Percentiles rank a stretch among this genome's conserved stretches.
Evolutionary conservation across 257 asterid species (phyloP).

Genomic region (Penstemon eatonii): DNA sequence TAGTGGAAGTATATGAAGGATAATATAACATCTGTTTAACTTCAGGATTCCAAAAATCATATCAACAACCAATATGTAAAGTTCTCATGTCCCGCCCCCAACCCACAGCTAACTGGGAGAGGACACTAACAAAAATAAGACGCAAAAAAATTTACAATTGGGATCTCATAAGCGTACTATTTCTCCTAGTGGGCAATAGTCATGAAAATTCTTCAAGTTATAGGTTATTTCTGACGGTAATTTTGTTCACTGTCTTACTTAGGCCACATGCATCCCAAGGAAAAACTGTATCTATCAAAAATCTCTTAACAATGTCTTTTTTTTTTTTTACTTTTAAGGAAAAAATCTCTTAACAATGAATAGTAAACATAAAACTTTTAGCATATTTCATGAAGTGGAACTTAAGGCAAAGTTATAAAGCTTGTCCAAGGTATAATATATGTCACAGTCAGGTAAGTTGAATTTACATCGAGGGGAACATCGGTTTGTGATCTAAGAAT

Average conservation of each 20-base stretch:
- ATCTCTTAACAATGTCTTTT: neutral
- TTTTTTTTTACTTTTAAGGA: too few relatives aligned
- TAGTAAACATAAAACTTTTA: neutral
- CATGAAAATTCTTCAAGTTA: constrained; percentile 10
- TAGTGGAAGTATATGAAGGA: too few relatives aligned
- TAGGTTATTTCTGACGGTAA: constrained; percentile 9
- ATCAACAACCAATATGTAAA: constrained; percentile 10
- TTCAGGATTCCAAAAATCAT: constrained; percentile 3
- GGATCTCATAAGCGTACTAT: constrained; percentile 12
- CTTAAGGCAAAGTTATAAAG: constrained; percentile 28
- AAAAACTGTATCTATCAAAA: constrained; percentile 2
- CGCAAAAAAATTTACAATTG: neutral
- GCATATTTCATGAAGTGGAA: constrained; percentile 21
- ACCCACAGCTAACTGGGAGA: constrained; percentile 4
- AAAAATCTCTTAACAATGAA: neutral
- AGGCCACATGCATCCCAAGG: neutral
- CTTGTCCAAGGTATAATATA: constrained; percentile 21
- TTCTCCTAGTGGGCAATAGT: neutral
- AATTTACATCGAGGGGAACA: constrained; percentile 79
- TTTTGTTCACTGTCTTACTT: neutral
- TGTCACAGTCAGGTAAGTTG: constrained; percentile 25
- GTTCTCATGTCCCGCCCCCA: constrained; percentile 17
- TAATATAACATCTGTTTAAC: neutral
- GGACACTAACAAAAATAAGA: neutral
- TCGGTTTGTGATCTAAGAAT: constrained; percentile 68